Evolutionary conservation across 768 basidiomycete species (phyloP).

Genomic region (Kwoniella mangroviensis): DNA sequence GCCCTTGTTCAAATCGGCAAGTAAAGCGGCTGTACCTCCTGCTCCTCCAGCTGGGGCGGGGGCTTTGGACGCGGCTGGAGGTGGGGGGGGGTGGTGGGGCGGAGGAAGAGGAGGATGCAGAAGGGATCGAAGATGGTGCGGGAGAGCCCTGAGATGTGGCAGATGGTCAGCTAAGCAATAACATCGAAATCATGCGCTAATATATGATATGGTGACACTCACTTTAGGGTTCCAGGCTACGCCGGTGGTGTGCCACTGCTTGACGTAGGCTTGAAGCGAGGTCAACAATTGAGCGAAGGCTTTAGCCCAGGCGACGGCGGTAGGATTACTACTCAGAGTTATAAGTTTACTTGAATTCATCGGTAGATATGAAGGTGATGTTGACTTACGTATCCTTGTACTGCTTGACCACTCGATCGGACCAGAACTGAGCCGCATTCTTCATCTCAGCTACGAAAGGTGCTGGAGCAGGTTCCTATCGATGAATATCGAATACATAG

Average conservation of each 20-base stretch:
- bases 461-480: conserved; percentile 74
- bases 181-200: background rate
- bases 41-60: conserved; percentile 59
- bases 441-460: conserved; percentile 80
- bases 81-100: conserved; percentile 60
- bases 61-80: conserved; percentile 39
- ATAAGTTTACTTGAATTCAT: background rate
- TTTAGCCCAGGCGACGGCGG: conserved; percentile 87
- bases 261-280: conserved; percentile 77
- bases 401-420: conserved; percentile 86
- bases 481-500: background rate
- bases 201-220: conserved; percentile 26
- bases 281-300: conserved; percentile 73
- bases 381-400: conserved; percentile 82
- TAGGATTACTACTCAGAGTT: conserved; percentile 68
- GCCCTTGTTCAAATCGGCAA: conserved; percentile 87
- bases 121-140: conserved; percentile 51
- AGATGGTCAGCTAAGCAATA: background rate
- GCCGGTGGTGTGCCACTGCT: conserved; percentile 83
- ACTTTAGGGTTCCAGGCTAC: conserved; percentile 87
- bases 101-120: conserved; percentile 43
- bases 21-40: conserved; percentile 69
- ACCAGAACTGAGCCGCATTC: conserved; percentile 84
- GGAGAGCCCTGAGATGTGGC: conserved; percentile 43
- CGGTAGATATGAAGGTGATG: background rate